Percentiles rank a stretch among this genome's conserved stretches.
Evolutionary conservation across 2,329 filamentous ascomycete species (phyloP).

Genomic region (Fusarium armeniacum): DNA sequence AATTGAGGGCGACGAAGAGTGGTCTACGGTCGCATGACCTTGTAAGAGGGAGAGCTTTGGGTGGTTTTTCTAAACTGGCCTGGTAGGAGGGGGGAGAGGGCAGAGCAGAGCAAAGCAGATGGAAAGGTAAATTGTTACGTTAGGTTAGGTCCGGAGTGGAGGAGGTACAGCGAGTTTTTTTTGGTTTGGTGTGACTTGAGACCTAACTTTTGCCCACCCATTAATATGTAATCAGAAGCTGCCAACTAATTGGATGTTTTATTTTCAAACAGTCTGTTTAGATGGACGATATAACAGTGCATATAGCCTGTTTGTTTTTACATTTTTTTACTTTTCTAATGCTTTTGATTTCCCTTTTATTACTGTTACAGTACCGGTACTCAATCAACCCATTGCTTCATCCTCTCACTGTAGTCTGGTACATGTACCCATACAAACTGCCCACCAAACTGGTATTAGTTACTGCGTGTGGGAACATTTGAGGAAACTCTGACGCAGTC

Average conservation of each 20-base stretch:
- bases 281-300: neutral
- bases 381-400: neutral
- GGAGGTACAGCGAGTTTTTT: constrained; percentile 32
- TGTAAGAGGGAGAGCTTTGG: constrained; percentile 47
- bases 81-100: constrained; percentile 10
- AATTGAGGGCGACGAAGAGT: constrained; percentile 55
- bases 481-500: constrained; percentile 41
- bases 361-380: constrained; percentile 3
- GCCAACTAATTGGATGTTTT: constrained; percentile 9
- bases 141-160: constrained; percentile 19
- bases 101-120: constrained; percentile 16
- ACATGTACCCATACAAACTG: neutral
- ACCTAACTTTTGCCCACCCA: constrained; percentile 32
- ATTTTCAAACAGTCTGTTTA: neutral
- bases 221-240: constrained; percentile 18
- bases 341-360: neutral
- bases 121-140: constrained; percentile 18
- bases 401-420: neutral
- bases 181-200: constrained; percentile 42
- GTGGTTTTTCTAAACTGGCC: constrained; percentile 25
- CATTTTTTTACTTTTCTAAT: neutral
- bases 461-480: constrained; percentile 37
- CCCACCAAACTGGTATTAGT: constrained; percentile 16
- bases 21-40: constrained; percentile 59
- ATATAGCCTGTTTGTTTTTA: constrained; percentile 19